phyloP scores from a whole-genome alignment of 176 grass and related monocot genomes.

The Tuctoria greenei region DNA sequence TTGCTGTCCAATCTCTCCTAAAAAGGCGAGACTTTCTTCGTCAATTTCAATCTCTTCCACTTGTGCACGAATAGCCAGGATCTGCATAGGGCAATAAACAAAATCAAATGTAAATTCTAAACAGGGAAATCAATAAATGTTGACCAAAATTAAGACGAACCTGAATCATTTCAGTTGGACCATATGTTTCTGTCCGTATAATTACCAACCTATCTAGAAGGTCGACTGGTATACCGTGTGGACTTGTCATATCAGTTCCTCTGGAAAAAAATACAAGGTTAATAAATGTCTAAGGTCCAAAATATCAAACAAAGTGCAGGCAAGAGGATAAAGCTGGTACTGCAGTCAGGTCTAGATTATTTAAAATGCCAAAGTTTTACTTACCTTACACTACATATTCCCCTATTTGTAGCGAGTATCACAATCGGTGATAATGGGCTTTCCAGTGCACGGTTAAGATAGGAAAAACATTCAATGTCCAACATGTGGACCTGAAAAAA shows the following conservation, averaged over 20 bases:
- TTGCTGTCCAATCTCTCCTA: conserved; percentile 87
- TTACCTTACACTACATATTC: conserved; percentile 95
- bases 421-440: conserved; percentile 87
- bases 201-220: conserved; percentile 94
- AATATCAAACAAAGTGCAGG: conserved; percentile 3
- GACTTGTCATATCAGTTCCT: conserved; percentile 97
- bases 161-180: conserved; percentile 92
- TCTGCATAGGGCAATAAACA: conserved; percentile 40
- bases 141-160: conserved; percentile 39
- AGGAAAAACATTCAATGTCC: conserved; percentile 95
- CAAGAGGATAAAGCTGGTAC: neutral
- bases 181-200: conserved; percentile 86
- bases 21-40: conserved; percentile 88
- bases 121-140: conserved; percentile 32
- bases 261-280: conserved; percentile 46
- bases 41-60: conserved; percentile 94
- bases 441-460: conserved; percentile 93
- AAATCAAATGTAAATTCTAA: conserved; percentile 31
- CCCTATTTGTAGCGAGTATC: conserved; percentile 89
- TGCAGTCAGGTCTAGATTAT: neutral
- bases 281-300: conserved; percentile 14
- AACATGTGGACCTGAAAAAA: conserved; percentile 90
- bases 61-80: conserved; percentile 91
- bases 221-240: conserved; percentile 90
- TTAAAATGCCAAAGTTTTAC: conserved; percentile 12